phyloP scores from a whole-genome alignment of 2,329 filamentous ascomycete genomes.

The Phaeomoniella chlamydospora region DNA sequence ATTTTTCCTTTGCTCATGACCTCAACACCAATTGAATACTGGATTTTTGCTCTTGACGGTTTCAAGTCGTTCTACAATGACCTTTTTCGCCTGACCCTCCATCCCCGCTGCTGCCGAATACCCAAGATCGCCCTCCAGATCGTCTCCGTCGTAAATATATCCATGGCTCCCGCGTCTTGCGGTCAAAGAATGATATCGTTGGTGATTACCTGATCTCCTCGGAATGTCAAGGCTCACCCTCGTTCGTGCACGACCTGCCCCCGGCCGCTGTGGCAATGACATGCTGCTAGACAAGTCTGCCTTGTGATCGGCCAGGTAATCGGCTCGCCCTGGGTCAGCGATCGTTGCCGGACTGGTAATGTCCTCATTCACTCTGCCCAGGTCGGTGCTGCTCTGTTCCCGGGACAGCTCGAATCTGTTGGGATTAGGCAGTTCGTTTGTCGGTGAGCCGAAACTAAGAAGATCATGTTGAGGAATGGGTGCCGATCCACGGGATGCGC shows the following conservation, averaged over 20 bases:
- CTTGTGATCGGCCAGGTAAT: constrained; percentile 15
- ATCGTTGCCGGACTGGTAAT: constrained; percentile 21
- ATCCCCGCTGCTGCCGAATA: constrained; percentile 89
- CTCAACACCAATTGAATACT: constrained; percentile 91
- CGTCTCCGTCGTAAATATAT: constrained; percentile 49
- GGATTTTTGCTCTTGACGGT: constrained; percentile 91
- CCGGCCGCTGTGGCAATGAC: constrained; percentile 20
- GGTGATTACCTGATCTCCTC: constrained; percentile 8
- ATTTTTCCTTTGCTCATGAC: constrained; percentile 2
- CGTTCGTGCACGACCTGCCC: constrained; percentile 11
- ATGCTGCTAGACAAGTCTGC: constrained; percentile 21
- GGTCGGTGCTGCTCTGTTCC: constrained; percentile 21
- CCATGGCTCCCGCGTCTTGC: constrained; percentile 20
- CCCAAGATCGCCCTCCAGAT: constrained; percentile 81
- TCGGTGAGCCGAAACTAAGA: constrained; percentile 44
- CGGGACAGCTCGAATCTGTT: constrained; percentile 57
- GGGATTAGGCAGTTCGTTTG: constrained; percentile 54
- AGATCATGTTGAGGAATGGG: constrained; percentile 47
- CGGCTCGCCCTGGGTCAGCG: constrained; percentile 14
- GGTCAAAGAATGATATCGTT: constrained; percentile 24
- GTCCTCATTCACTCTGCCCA: constrained; percentile 16
- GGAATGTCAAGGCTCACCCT: constrained; percentile 15
- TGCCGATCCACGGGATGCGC: constrained; percentile 48
- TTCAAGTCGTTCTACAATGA: constrained; percentile 92
- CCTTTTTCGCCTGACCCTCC: constrained; percentile 80